phyloP scores from a whole-genome alignment of 2,329 filamentous ascomycete species.

The Trichoderma sp. region DNA sequence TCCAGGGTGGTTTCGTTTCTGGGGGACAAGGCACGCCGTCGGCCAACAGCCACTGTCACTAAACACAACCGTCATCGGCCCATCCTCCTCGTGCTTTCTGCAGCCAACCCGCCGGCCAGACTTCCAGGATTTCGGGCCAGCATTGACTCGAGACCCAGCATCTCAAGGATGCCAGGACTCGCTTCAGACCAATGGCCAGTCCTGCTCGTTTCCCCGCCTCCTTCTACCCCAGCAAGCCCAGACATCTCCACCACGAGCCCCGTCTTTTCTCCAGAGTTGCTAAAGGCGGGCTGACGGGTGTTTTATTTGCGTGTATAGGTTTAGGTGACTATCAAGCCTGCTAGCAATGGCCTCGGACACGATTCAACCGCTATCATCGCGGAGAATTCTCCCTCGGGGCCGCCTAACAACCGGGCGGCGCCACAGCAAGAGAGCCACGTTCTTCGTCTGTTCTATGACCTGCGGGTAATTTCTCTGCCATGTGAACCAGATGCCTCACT shows the following conservation, averaged over 20 bases:
- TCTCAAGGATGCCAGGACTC: constrained; percentile 11
- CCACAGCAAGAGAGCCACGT: neutral
- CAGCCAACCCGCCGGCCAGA: neutral
- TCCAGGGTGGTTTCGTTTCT: neutral
- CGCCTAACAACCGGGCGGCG: neutral
- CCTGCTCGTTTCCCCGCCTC: constrained; percentile 16
- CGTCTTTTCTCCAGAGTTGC: constrained; percentile 20
- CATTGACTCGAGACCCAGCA: constrained; percentile 14
- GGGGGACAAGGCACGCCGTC: neutral
- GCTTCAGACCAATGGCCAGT: constrained; percentile 10
- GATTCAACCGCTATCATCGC: neutral
- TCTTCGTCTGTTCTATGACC: neutral
- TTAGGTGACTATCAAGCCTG: neutral
- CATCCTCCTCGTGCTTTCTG: neutral
- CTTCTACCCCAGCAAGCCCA: constrained; percentile 9
- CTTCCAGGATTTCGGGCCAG: constrained; percentile 20
- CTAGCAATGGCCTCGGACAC: neutral
- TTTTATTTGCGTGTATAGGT: neutral
- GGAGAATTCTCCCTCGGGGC: constrained; percentile 1
- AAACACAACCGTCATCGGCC: constrained; percentile 2
- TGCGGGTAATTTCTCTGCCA: neutral
- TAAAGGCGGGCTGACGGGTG: constrained; percentile 9
- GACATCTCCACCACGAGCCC: constrained; percentile 9
- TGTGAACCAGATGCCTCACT: neutral
- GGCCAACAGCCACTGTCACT: neutral